Evolutionary conservation across 2,329 filamentous ascomycete species (phyloP), one percentile per base, ranked within the genome.

Genomic region (Sarocladium strictum): DNA sequence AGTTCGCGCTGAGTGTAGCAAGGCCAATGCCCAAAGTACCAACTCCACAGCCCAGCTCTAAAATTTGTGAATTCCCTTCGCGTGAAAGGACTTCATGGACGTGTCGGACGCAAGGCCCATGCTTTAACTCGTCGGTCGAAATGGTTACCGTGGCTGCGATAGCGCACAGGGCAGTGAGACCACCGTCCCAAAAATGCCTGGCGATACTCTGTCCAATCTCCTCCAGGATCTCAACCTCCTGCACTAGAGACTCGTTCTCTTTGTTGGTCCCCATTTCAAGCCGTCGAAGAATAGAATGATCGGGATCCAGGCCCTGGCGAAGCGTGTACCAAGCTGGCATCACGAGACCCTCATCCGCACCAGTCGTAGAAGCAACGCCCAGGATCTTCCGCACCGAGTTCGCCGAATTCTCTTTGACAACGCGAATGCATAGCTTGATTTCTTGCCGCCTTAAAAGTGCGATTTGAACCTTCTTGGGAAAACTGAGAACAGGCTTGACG

Each of bases 161-260:
- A 38, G 64, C 65, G 23, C 67, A 67, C 17, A 70, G 59, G 1
- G 75, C 73, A 5, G 78, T 68, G 10, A 83, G 67, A 1, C 80
- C 80, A 1, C 74, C 79, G 53, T 84, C 80, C 80, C 80, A 84
- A 5, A 83, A 70, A 57, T 83, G 80, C 2, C 80, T 74, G 0
- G 80, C 79, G 54, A 84, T 83, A 61, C 78, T 82, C 65, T 83
- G 79, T 14, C 79, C 80, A 10, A 83, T 74, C 53, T 82, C 78
- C 57, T 84, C 81, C 53, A 79, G 75, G 3, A 83, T 65, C 26
- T 74, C 69, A 7, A 80, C 57, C 10, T 58, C 60, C 0, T 64
- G 60, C 7, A 26, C 7, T n/a, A 27, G 6, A n/a, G 17, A 9
- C 2, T 64, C 45, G 15, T 58, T 58, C 9, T 61, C 61, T 1